Conservation (phyloP, 768 basidiomycete species). For the Tylopilus balloui region DNA sequence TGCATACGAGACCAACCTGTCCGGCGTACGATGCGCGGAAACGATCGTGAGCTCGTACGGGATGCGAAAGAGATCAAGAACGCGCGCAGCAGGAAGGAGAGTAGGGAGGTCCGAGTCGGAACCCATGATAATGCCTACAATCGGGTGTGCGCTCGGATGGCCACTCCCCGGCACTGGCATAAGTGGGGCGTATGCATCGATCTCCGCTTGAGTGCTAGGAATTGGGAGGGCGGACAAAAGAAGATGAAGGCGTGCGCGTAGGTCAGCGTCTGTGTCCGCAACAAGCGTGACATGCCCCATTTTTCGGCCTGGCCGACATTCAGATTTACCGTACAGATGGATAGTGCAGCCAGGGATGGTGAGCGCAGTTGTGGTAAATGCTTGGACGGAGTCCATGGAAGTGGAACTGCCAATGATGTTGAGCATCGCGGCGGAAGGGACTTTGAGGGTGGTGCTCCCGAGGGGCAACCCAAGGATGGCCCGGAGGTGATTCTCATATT, state of each 20-base stretch:
- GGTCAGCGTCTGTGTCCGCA: constrained; percentile 72
- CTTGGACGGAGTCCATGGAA: constrained; percentile 54
- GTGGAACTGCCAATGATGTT: constrained; percentile 88
- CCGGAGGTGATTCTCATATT: constrained; percentile 96
- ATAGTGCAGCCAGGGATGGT: constrained; percentile 68
- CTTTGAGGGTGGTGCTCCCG: constrained; percentile 83
- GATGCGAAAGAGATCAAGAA: constrained; percentile 76
- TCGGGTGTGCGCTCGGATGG: constrained; percentile 61
- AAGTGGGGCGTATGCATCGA: constrained; percentile 49
- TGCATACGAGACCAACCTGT: constrained; percentile 79
- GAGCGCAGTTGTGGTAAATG: constrained; percentile 57
- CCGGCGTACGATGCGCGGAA: constrained; percentile 93
- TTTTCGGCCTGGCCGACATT: constrained; percentile 86
- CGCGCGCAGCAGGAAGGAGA: constrained; percentile 83
- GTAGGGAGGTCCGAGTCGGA: constrained; percentile 96
- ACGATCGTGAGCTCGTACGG: constrained; percentile 96
- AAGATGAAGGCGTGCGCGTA: constrained; percentile 63
- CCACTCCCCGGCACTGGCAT: constrained; percentile 43
- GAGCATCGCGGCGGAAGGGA: constrained; percentile 86
- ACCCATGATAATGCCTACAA: constrained; percentile 96
- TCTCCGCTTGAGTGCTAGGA: constrained; percentile 38
- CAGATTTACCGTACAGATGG: constrained; percentile 94
- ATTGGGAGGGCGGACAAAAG: constrained; percentile 64
- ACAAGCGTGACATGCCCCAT: constrained; percentile 97
- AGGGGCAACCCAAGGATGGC: constrained; percentile 88